phyloP scores from a whole-genome alignment of 169 alveolate species.

The Plasmodium fragile region DNA sequence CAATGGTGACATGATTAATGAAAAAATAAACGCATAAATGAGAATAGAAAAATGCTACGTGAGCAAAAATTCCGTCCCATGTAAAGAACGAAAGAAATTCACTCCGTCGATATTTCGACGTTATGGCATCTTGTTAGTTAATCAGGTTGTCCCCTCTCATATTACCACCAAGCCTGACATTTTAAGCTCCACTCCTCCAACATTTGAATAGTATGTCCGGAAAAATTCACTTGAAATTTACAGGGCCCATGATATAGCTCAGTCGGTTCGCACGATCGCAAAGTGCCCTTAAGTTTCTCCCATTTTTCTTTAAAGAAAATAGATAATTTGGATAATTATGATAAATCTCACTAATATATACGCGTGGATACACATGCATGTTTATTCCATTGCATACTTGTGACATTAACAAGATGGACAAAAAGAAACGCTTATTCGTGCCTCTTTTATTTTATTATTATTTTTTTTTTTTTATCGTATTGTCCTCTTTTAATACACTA shows the following conservation, averaged over 20 bases:
- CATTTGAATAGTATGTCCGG: constrained; percentile 56
- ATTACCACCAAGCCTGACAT: constrained; percentile 78
- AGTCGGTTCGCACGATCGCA: constrained; percentile 67
- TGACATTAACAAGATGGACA: not conserved
- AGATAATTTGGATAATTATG: not conserved
- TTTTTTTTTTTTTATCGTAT: not conserved
- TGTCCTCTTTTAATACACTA: constrained; percentile 10
- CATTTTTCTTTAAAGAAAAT: constrained; percentile 51
- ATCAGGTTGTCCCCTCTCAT: not conserved
- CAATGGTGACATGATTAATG: not conserved
- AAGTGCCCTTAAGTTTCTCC: constrained; percentile 32
- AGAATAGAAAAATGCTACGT: not conserved
- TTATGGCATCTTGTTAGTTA: not conserved
- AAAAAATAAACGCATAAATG: constrained; percentile 8
- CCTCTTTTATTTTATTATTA: no score
- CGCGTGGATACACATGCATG: not conserved
- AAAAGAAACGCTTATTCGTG: not conserved
- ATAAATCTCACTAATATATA: not conserved
- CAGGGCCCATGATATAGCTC: constrained; percentile 63
- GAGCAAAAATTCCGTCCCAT: not conserved
- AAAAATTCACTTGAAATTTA: constrained; percentile 36
- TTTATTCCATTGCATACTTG: not conserved
- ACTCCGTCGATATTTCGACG: not conserved
- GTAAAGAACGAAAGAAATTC: not conserved
- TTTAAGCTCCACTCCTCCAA: constrained; percentile 71